Evolutionary conservation across 345 rosid species (phyloP), one percentile per base, ranked within the genome.

Genomic region (Rhizophora mangle): DNA sequence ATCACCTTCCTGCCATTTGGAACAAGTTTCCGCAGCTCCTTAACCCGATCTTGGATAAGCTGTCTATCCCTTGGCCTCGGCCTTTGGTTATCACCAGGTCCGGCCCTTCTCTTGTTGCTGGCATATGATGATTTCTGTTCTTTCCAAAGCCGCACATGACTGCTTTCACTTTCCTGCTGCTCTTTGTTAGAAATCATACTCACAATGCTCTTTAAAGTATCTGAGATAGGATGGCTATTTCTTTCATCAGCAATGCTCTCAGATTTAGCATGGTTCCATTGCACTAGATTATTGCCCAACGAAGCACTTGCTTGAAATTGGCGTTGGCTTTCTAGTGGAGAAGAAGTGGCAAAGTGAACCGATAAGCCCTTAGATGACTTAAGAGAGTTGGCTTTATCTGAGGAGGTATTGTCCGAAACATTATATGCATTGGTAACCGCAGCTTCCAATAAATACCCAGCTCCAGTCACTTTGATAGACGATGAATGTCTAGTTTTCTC

Each of bases 51-150:
- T 72, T 89, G 91, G 70, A 89, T 89, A 69, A 85, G 68, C 61
- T 85, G 95, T 62, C 89, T 81, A 62, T 87, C 95, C 78, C 91
- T 79, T 24, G 94, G 94, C 74, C 91, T 84, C 27, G 83, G 81
- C 78, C 51, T 83, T 63, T 63, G 91, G 71, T 74, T 81, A 63
- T 82, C 85, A 55, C 76, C 78, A n/a, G 83, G 75, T 69, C 74
- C 76, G 22, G 74, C 78, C 74, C 79, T 85, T 69, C 82, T 83
- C 83, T 85, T 63, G 80, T 82, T 55, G 60, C 60, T 55, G 29
- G 16, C 29, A 55, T 24, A 21, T 46, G 76, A 30, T 16, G 55
- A 68, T 62, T 72, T 81, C 43, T 53, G 46, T 22, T 72, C 83
- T 52, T 81, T 83, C 72, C 21, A 54, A 7, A 69, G 47, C 46